A percentile compares a stretch with the other conserved stretches of the same genome.
These are phyloP conservation scores for Bruguiera parviflora DNA, from an alignment of 345 rosid genomes.

Conservation along the genomic window DNA sequence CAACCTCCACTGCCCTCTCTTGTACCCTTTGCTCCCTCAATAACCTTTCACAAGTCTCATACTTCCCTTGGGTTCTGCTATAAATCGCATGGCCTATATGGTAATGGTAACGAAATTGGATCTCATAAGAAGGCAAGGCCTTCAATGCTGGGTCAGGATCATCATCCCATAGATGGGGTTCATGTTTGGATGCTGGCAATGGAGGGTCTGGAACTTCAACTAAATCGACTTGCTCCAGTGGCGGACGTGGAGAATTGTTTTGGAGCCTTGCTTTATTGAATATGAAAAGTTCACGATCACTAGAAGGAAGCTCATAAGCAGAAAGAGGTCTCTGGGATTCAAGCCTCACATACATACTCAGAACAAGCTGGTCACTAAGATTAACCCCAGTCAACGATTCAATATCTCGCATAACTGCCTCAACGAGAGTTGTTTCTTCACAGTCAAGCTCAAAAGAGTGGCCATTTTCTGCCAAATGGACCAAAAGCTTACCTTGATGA, in stretches of 20 bases:
- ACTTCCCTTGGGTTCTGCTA: constrained; percentile 49
- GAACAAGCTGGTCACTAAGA: constrained; percentile 78
- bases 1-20: constrained; percentile 83
- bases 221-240: constrained; percentile 53
- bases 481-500: constrained; percentile 65
- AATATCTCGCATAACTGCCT: constrained; percentile 63
- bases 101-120: constrained; percentile 76
- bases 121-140: constrained; percentile 89
- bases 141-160: constrained; percentile 88
- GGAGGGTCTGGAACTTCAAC: constrained; percentile 57
- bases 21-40: constrained; percentile 83
- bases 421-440: constrained; percentile 61
- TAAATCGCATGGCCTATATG: constrained; percentile 57
- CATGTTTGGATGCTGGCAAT: constrained; percentile 39
- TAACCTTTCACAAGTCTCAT: constrained; percentile 61
- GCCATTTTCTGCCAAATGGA: constrained; percentile 88
- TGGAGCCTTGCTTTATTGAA: constrained; percentile 77
- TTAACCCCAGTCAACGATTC: constrained; percentile 53
- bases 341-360: constrained; percentile 74
- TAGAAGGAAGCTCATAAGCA: constrained; percentile 69
- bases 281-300: constrained; percentile 64
- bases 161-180: constrained; percentile 82
- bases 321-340: constrained; percentile 75
- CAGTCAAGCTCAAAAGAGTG: constrained; percentile 68
- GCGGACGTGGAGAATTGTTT: constrained; percentile 54